Percentiles rank a stretch among this genome's conserved stretches.
Evolutionary conservation across 371 early-diverging fungal genomes (phyloP).

Genomic region (Catenaria anguillulae): DNA sequence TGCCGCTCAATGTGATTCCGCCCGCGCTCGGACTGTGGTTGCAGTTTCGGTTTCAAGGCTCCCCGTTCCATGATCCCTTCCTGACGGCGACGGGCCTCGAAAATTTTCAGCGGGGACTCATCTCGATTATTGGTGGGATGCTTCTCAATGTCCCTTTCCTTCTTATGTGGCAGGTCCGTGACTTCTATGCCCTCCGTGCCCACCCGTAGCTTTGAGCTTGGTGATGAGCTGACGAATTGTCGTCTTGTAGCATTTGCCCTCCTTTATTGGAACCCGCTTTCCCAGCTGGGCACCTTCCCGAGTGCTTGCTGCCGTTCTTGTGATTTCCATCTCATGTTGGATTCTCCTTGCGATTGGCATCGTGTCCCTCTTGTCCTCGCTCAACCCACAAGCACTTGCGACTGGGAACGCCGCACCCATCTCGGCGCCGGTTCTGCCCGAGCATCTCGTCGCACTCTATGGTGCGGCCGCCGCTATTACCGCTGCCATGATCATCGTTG

Average conservation of each 20-base stretch:
- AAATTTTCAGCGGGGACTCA: neutral
- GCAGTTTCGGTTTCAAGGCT: neutral
- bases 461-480: neutral
- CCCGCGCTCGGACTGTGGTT: neutral
- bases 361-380: neutral
- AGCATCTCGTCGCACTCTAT: neutral
- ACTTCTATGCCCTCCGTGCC: too few relatives aligned
- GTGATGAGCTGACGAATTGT: neutral
- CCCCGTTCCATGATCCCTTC: neutral
- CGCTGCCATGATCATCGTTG: neutral
- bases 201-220: neutral
- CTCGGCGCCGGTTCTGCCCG: neutral
- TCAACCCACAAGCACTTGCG: neutral
- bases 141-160: neutral
- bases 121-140: neutral
- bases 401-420: too few relatives aligned
- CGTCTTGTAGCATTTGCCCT: neutral
- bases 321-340: neutral
- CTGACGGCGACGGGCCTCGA: neutral
- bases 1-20: neutral
- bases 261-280: neutral
- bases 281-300: neutral
- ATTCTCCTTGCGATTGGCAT: neutral
- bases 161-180: neutral
- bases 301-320: neutral